Base-by-base conservation (phyloP, 2,329 filamentous ascomycete genomes). In the Colletotrichum kahawae region DNA sequence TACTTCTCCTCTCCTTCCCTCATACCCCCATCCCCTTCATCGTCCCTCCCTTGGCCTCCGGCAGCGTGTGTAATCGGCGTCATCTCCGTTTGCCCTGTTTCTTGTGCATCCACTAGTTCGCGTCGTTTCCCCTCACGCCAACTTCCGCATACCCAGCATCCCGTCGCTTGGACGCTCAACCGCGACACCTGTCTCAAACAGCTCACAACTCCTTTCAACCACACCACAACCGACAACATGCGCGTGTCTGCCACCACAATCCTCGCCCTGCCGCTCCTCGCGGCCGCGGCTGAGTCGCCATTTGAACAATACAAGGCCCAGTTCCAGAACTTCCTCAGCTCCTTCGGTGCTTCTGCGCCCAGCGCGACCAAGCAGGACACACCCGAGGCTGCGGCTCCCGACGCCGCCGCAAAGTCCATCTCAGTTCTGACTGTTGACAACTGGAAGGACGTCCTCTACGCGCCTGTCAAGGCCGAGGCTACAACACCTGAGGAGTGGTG, bases 401-500 rank as follows among this genome's bases (percentile, higher is more conserved):
- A 87, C 82, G n/a, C 43, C 13, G 82, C 82, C 76, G 80, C 82
- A 57, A 82, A 85, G 83, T 83, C 83, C 85, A 90, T 82, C 82
- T 89, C 84, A 65, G 82, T 81, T 65, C 83, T 96, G 79, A 93
- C 91, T 7, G 87, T 95, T 72, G 86, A 92, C 77, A 93, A 93
- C 88, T 95, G 94, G 93, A 91, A 92, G 83, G 85, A 93, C 31
- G 91, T 92, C 4, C 87, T 96, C 75, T 92, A 91, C 81, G 86
- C 87, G 66, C 90, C 91, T 34, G 91, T 93, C 73, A 87, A 91
- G 76, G 84, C 90, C 10, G 90, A 84, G 33, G 89, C 90, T 77
- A 87, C 89, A 10, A 88, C 85, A 9, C 93, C 94, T 7, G 93
- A 93, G 84, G 93, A 95, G 84, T 95, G 93, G 93, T 92, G 94